A percentile compares a stretch with the other conserved stretches of the same genome.
phyloP scores from a whole-genome alignment of 2,329 filamentous ascomycete species.

The Coleophoma cylindrospora region DNA sequence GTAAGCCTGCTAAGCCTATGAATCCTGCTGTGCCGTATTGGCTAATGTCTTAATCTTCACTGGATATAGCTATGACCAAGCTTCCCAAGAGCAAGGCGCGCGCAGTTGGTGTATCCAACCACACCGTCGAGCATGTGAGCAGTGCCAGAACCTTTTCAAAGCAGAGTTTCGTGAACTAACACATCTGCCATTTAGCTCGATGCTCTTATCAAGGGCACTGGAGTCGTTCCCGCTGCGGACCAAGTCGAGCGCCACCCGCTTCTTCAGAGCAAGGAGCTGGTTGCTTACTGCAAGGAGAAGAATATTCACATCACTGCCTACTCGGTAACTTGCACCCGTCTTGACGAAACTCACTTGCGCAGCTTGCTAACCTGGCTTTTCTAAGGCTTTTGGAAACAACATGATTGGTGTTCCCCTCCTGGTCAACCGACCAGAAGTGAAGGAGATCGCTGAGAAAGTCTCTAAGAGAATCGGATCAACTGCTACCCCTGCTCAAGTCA shows the following conservation, averaged over 20 bases:
- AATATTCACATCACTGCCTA: constrained; percentile 64
- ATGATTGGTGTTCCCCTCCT: constrained; percentile 41
- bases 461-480: constrained; percentile 36
- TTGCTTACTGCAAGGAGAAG: constrained; percentile 57
- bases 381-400: constrained; percentile 37
- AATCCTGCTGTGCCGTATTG: constrained; percentile 2
- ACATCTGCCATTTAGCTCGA: constrained; percentile 34
- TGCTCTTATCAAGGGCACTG: constrained; percentile 49
- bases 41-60: constrained; percentile 14
- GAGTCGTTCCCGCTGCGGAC: constrained; percentile 57
- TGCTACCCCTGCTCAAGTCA: constrained; percentile 37
- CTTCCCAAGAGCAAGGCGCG: constrained; percentile 56
- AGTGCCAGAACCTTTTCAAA: neutral
- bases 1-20: constrained; percentile 16
- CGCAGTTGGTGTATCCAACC: constrained; percentile 72
- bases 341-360: neutral
- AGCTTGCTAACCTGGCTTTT: constrained; percentile 8
- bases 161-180: neutral
- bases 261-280: constrained; percentile 51
- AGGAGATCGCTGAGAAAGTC: constrained; percentile 47
- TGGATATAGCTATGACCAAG: constrained; percentile 39
- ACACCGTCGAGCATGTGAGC: constrained; percentile 47
- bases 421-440: constrained; percentile 50
- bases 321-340: constrained; percentile 49
- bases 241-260: constrained; percentile 67